These are phyloP conservation scores for Metarhizium sp. DNA, from an alignment of 2,329 filamentous ascomycete genomes.

Conservation along the genomic window DNA sequence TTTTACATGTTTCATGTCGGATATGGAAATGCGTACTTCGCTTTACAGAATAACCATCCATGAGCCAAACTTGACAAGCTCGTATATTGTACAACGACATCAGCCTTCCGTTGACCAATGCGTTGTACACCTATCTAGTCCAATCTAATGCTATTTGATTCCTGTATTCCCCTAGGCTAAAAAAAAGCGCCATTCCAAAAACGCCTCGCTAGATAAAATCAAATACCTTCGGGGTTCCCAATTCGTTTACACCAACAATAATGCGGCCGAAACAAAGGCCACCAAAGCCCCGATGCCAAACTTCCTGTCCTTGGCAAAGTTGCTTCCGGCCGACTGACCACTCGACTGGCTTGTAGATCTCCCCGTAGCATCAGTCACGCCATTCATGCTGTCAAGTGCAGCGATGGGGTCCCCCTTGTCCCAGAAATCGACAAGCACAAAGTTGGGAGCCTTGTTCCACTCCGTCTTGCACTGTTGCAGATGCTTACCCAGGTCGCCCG, in stretches of 20 bases:
- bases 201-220: constrained; percentile 7
- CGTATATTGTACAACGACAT: no score
- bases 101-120: no score
- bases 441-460: constrained; percentile 59
- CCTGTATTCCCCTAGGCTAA: not conserved
- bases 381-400: constrained; percentile 61
- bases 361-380: constrained; percentile 30
- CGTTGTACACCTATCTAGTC: not conserved
- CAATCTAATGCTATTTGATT: not conserved
- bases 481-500: constrained; percentile 45
- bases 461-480: constrained; percentile 42
- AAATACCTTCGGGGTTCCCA: not conserved
- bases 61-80: no score
- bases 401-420: constrained; percentile 61
- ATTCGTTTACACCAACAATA: constrained; percentile 24
- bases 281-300: constrained; percentile 30
- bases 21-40: no score
- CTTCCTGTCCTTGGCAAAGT: constrained; percentile 7
- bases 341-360: constrained; percentile 14
- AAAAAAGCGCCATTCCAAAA: not conserved
- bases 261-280: constrained; percentile 31
- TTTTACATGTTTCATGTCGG: no score
- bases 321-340: constrained; percentile 9
- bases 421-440: constrained; percentile 73
- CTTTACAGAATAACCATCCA: no score